phyloP scores from a whole-genome alignment of 495 filamentous ascomycete species.

The Trichocladium uniseriatum region DNA sequence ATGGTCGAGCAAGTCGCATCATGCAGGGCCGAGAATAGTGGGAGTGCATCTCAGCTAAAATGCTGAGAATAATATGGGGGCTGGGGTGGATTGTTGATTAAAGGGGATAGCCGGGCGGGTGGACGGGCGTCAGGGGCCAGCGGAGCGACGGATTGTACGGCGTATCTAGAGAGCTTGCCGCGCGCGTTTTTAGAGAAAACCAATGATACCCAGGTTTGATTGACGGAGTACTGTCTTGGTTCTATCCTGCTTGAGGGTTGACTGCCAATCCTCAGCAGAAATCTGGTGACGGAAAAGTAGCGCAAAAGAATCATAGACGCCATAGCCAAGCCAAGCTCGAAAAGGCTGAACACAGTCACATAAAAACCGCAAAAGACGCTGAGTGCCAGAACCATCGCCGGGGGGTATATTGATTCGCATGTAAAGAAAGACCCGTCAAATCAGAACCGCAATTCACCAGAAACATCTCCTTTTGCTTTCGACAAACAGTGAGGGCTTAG shows the following conservation, averaged over 20 bases:
- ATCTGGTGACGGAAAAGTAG: too few relatives aligned
- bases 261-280: too few relatives aligned
- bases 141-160: neutral
- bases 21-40: too few relatives aligned
- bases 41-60: too few relatives aligned
- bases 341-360: too few relatives aligned
- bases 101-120: neutral
- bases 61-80: neutral
- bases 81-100: neutral
- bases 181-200: slow-evolving; percentile 6
- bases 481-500: neutral
- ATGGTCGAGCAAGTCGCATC: neutral
- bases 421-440: neutral
- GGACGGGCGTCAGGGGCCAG: neutral
- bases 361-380: too few relatives aligned
- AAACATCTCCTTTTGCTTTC: neutral
- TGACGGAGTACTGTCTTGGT: neutral
- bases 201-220: slow-evolving; percentile 20
- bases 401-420: slow-evolving; percentile 12
- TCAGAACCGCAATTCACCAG: neutral
- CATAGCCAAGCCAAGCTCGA: too few relatives aligned
- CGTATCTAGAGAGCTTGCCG: neutral
- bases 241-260: neutral
- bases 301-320: too few relatives aligned
- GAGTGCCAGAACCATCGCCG: neutral